phyloP scores from a whole-genome alignment of 106 monocot species.

The Apostasia shenzhenica region DNA sequence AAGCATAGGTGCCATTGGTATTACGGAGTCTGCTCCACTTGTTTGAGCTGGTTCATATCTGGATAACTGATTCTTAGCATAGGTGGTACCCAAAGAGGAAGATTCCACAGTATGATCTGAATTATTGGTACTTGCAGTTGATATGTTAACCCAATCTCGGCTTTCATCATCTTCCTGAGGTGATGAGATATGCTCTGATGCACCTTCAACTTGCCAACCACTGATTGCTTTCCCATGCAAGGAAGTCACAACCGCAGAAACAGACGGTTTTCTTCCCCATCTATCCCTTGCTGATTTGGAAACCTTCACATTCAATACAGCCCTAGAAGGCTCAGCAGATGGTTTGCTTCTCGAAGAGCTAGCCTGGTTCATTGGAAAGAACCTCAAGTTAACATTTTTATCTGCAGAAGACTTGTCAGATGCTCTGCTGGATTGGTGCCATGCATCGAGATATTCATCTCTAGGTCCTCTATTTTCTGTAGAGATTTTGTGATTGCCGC shows the following conservation, averaged over 20 bases:
- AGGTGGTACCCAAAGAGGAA: constrained; percentile 1
- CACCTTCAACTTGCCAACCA: constrained; percentile 34
- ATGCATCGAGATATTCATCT: constrained; percentile 26
- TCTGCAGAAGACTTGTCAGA: constrained; percentile 20
- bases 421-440: constrained; percentile 20
- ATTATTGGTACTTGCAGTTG: constrained; percentile 20
- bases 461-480: constrained; percentile 20
- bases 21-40: constrained; percentile 27
- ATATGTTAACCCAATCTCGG: constrained; percentile 27
- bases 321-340: constrained; percentile 35
- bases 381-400: constrained; percentile 22
- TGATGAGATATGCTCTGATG: constrained; percentile 33
- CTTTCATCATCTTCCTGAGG: constrained; percentile 29
- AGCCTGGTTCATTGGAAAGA: constrained; percentile 19
- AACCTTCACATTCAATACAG: constrained; percentile 27
- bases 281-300: constrained; percentile 49
- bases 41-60: constrained; percentile 27
- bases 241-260: constrained; percentile 9
- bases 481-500: constrained; percentile 27
- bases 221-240: constrained; percentile 26
- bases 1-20: constrained; percentile 34
- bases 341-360: constrained; percentile 45
- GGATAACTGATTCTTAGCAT: constrained; percentile 19
- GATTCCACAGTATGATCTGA: constrained; percentile 22
- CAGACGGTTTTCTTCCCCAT: constrained; percentile 45